Evolutionary conservation across 805 yeast genomes (phyloP).

Genomic region (Candida namnaoensis): DNA sequence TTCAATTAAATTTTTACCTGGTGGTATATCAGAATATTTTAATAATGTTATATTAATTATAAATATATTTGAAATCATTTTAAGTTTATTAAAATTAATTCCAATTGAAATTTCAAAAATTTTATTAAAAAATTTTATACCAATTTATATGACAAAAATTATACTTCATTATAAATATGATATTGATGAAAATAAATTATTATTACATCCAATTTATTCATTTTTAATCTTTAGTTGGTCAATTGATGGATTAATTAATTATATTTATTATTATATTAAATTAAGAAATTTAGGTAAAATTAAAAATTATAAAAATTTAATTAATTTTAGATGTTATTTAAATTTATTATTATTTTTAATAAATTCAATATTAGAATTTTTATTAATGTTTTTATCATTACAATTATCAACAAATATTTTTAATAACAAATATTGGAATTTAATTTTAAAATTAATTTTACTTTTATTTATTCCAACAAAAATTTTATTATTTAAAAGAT

Average conservation of each 20-base stretch:
- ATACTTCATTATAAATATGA: background rate
- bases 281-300: constrained; percentile 2
- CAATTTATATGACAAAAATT: background rate
- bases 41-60: constrained; percentile 1
- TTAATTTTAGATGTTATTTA: background rate
- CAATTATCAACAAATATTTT: constrained; percentile 1
- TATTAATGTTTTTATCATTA: constrained; percentile 8
- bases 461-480: constrained; percentile 12
- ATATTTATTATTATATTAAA: constrained; percentile 11
- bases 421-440: background rate
- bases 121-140: constrained; percentile 4
- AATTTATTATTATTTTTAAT: constrained; percentile 7
- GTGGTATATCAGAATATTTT: constrained; percentile 64
- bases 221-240: background rate
- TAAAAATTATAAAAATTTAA: background rate
- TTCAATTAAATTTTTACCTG: constrained; percentile 58
- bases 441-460: constrained; percentile 2
- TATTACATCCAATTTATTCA: constrained; percentile 1
- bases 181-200: background rate
- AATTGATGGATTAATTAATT: constrained; percentile 1
- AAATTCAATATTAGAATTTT: constrained; percentile 8
- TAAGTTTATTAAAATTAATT: constrained; percentile 1
- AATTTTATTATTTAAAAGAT: constrained; percentile 7
- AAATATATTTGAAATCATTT: constrained; percentile 2
- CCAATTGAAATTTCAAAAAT: constrained; percentile 4